Percentiles rank a stretch among this genome's conserved stretches.
phyloP scores from a whole-genome alignment of 2,329 filamentous ascomycete species.

The Tolypocladium tropicale region DNA sequence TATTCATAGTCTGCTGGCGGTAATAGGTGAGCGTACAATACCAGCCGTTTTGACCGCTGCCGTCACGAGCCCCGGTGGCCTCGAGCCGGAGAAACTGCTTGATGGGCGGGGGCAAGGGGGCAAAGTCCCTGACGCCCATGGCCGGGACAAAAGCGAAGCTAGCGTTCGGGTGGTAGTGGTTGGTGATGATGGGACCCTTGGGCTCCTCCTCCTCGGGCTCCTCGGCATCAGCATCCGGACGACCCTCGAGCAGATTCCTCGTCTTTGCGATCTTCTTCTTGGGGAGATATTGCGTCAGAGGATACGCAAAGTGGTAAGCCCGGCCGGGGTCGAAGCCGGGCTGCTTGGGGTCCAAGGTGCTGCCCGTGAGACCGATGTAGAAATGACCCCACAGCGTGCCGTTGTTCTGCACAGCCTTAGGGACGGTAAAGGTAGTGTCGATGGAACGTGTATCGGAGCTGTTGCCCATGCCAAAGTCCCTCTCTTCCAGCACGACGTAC shows the following conservation, averaged over 20 bases:
- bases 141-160: constrained; percentile 81
- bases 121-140: constrained; percentile 58
- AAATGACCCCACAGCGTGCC: constrained; percentile 94
- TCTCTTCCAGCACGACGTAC: constrained; percentile 68
- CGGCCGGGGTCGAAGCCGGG: constrained; percentile 61
- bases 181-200: constrained; percentile 61
- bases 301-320: constrained; percentile 75
- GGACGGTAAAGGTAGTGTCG: constrained; percentile 68
- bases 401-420: constrained; percentile 74
- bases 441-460: constrained; percentile 68
- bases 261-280: constrained; percentile 88
- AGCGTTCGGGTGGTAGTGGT: constrained; percentile 92
- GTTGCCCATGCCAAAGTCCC: constrained; percentile 68
- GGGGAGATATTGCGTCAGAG: constrained; percentile 78
- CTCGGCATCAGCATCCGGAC: constrained; percentile 25
- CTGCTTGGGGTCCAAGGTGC: constrained; percentile 63
- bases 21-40: constrained; percentile 46
- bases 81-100: constrained; percentile 75
- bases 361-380: constrained; percentile 70
- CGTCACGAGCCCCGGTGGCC: constrained; percentile 69
- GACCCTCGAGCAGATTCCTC: constrained; percentile 67
- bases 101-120: constrained; percentile 59
- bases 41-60: constrained; percentile 79
- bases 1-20: not conserved
- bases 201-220: constrained; percentile 43